Base-by-base conservation (phyloP, 306 rosid genomes). In the Cajanus cajan region DNA sequence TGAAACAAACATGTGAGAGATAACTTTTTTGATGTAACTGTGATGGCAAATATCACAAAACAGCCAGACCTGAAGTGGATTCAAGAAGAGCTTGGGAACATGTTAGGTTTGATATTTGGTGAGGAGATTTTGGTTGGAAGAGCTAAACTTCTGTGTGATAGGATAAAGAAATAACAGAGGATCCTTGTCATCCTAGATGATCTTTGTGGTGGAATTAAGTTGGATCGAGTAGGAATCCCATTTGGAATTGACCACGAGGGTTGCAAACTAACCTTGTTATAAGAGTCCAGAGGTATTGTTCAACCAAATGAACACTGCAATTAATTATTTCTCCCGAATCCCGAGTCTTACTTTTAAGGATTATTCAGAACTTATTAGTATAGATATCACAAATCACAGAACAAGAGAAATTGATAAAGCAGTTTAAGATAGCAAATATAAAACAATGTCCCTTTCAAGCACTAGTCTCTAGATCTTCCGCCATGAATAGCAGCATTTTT, bases 281-380 rank as follows among this genome's bases (percentile, higher is more conserved):
- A 51, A 0, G 37, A 9, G 3, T 47, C 3, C 37, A 21, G 54
- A 50, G 40, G 16, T 66, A n/a, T 22, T 54, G 19, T 52, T 50
- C 58, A 51, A 16, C 36, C 45, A 78, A 28, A 54, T 78, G 68
- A 65, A 76, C 52, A 41, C 16, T 63, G 52, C 64, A 76, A 12
- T 21, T 13, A 18, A 63, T 7, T 44, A 33, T 45, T 45, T 31
- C 7, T 13, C n/a, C 25, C 13, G 59, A 62, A 4, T 13, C n/a
- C 25, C 13, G 59, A 62, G 6, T 75, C 48, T 75, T 44, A 5
- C 41, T 41, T 57, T 8, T 40, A 24, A 75, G 45, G 22, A 75
- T 15, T 34, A 61, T 37, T 62, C 19, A 11, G 28, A 28, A 8
- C n/a, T 62, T 45, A 31, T 33, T 73, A 55, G 72, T 31, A 18